A percentile compares a stretch with the other conserved stretches of the same genome.
Evolutionary conservation across 176 grass and related monocot genomes (phyloP).

Genomic region (Oryza meyeriana): DNA sequence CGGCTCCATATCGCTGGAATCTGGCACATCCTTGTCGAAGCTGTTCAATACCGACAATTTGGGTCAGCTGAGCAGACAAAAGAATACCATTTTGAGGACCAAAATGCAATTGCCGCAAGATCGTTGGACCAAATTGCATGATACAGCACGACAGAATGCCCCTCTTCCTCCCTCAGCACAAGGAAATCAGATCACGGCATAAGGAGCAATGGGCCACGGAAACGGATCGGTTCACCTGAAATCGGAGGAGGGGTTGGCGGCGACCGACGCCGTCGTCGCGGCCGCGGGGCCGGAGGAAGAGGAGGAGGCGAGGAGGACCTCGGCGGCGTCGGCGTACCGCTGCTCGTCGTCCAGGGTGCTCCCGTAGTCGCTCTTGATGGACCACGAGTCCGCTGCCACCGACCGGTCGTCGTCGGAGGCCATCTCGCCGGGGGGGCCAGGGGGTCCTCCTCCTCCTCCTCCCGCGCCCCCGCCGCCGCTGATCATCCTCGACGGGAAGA

Average conservation of each 20-base stretch:
- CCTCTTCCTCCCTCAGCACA: not conserved
- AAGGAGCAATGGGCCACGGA: not conserved
- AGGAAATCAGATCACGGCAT: slow-evolving; percentile 26
- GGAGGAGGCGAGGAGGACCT: slow-evolving; percentile 53
- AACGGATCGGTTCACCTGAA: slow-evolving; percentile 50
- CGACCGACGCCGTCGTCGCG: slow-evolving; percentile 37
- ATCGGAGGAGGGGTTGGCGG: slow-evolving; percentile 54
- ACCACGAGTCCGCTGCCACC: slow-evolving; percentile 96
- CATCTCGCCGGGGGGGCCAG: slow-evolving; percentile 42
- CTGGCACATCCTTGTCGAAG: slow-evolving; percentile 83
- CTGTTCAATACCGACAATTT: slow-evolving; percentile 31
- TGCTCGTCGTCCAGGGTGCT: slow-evolving; percentile 97
- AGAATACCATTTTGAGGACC: not conserved
- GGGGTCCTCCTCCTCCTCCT: not conserved
- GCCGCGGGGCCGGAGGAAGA: slow-evolving; percentile 35
- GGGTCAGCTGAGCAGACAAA: not conserved
- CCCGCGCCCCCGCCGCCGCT: slow-evolving; percentile 15
- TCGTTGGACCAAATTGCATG: slow-evolving; percentile 14
- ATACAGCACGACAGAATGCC: not conserved
- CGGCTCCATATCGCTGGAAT: slow-evolving; percentile 57
- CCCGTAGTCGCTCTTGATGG: slow-evolving; percentile 96
- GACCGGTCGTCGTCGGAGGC: slow-evolving; percentile 91
- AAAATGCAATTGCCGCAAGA: slow-evolving; percentile 7
- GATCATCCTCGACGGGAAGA: slow-evolving; percentile 49
- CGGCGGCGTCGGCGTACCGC: slow-evolving; percentile 81